Evolutionary conservation across 2,329 filamentous ascomycete genomes (phyloP).

Genomic region (Xylariaceae sp.): DNA sequence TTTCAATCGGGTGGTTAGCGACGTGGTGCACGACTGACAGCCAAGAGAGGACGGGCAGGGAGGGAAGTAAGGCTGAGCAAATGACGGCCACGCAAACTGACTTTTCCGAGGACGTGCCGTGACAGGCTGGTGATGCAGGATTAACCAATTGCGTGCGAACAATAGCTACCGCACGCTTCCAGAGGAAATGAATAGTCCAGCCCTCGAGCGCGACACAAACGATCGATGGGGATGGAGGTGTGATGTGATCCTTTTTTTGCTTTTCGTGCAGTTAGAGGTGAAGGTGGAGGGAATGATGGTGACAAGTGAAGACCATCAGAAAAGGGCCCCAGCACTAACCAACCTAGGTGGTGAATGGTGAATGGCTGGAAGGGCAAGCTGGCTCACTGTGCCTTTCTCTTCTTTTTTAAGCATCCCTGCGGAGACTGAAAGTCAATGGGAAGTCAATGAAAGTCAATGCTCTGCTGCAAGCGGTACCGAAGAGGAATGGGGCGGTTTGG

Average conservation of each 20-base stretch:
- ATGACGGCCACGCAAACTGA: constrained; percentile 13
- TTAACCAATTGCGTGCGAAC: constrained; percentile 27
- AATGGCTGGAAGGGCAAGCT: constrained; percentile 10
- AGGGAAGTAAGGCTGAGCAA: constrained; percentile 3
- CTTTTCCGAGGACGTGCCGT: constrained; percentile 21
- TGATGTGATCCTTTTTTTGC: constrained; percentile 9
- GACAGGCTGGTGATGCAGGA: constrained; percentile 20
- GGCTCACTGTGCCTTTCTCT: constrained; percentile 3
- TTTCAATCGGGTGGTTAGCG: constrained; percentile 4
- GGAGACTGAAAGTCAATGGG: not conserved
- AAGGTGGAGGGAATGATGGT: constrained; percentile 16
- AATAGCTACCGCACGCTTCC: constrained; percentile 23
- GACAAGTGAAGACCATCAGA: constrained; percentile 7
- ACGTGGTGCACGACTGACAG: not conserved
- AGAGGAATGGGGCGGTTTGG: constrained; percentile 16
- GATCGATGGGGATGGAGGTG: constrained; percentile 12
- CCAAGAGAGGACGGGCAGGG: not conserved
- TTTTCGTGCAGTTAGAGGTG: constrained; percentile 10
- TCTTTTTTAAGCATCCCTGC: not conserved
- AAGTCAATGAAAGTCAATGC: constrained; percentile 2
- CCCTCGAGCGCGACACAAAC: constrained; percentile 15
- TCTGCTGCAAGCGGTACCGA: constrained; percentile 20
- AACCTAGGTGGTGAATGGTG: too few species aligned
- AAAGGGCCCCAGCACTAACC: constrained; percentile 7
- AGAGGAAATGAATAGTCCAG: constrained; percentile 9